phyloP scores from a whole-genome alignment of 2,329 filamentous ascomycete species.

The Aspergillus unguis region DNA sequence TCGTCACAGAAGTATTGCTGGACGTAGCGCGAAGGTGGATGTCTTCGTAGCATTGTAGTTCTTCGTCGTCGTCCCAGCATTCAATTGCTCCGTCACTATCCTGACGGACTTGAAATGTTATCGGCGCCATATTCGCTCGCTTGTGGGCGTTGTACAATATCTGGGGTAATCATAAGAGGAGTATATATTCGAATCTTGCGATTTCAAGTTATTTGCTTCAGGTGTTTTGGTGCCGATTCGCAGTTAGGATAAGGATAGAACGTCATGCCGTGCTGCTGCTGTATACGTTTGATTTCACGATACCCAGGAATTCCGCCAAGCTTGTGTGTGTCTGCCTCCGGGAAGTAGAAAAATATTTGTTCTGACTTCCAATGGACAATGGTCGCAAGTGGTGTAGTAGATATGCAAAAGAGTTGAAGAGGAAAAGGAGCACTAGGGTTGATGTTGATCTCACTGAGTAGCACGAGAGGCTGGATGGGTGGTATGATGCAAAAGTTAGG shows the following conservation, averaged over 20 bases:
- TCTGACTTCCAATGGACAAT: background rate
- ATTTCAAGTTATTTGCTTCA: constrained; percentile 18
- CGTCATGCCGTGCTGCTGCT: constrained; percentile 28
- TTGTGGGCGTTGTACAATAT: background rate
- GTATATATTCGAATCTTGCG: background rate
- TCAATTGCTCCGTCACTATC: constrained; percentile 41
- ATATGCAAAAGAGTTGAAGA: background rate
- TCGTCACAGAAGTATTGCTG: constrained; percentile 44
- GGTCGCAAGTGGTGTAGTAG: background rate
- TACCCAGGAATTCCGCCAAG: background rate
- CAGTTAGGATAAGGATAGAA: constrained; percentile 17
- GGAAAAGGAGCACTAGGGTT: background rate
- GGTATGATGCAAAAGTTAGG: constrained; percentile 3
- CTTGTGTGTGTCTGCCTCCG: background rate
- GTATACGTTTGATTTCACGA: background rate
- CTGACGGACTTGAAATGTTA: constrained; percentile 32
- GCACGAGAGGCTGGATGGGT: background rate
- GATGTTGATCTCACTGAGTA: background rate
- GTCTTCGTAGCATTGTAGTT: constrained; percentile 47
- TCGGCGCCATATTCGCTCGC: constrained; percentile 35
- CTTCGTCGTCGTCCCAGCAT: constrained; percentile 50
- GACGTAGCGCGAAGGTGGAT: constrained; percentile 46
- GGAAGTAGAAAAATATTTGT: background rate
- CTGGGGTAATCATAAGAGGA: constrained; percentile 1
- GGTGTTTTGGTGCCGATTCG: constrained; percentile 22